phyloP scores from a whole-genome alignment of 768 basidiomycete genomes.

The Neoboletus magnificus region DNA sequence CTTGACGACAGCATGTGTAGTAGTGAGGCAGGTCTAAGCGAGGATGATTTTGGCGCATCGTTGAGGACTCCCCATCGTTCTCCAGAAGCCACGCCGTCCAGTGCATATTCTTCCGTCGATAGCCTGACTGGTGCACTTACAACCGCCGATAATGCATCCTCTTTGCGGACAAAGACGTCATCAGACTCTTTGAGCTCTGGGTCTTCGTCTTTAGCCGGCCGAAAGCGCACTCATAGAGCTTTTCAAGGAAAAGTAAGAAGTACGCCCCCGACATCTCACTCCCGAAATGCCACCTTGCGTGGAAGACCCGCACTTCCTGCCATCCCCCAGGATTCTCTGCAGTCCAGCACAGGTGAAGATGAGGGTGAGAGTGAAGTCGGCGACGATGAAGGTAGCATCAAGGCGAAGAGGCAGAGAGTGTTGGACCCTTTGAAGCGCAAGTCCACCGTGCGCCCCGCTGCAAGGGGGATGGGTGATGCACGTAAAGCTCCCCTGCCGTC shows the following conservation, averaged over 20 bases:
- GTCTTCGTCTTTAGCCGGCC: slow-evolving; percentile 38
- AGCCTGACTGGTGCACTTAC: slow-evolving; percentile 35
- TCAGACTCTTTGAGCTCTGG: slow-evolving; percentile 43
- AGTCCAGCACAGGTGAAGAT: slow-evolving; percentile 23
- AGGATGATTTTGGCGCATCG: slow-evolving; percentile 65
- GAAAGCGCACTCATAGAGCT: slow-evolving; percentile 35
- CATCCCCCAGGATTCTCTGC: slow-evolving; percentile 9
- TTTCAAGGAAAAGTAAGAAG: slow-evolving; percentile 4
- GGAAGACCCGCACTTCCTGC: slow-evolving; percentile 13
- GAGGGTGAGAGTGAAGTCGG: slow-evolving; percentile 16
- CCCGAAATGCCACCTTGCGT: slow-evolving; percentile 27
- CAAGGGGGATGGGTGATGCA: slow-evolving; percentile 8
- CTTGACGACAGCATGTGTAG: slow-evolving; percentile 26
- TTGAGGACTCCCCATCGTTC: slow-evolving; percentile 56
- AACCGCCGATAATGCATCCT: slow-evolving; percentile 37
- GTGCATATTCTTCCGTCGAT: slow-evolving; percentile 24
- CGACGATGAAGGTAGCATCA: slow-evolving; percentile 6
- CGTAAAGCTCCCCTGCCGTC: slow-evolving; percentile 16
- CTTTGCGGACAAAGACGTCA: slow-evolving; percentile 38
- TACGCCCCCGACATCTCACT: slow-evolving; percentile 5
- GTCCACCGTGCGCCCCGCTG: slow-evolving; percentile 25
- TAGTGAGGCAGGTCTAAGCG: slow-evolving; percentile 27
- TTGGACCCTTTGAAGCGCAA: slow-evolving; percentile 24
- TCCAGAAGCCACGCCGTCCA: slow-evolving; percentile 17
- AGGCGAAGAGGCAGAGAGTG: slow-evolving; percentile 26